These are phyloP conservation scores for Pseudozyma sp. DNA, from an alignment of 1,284 basidiomycete genomes.

Conservation along the genomic window DNA sequence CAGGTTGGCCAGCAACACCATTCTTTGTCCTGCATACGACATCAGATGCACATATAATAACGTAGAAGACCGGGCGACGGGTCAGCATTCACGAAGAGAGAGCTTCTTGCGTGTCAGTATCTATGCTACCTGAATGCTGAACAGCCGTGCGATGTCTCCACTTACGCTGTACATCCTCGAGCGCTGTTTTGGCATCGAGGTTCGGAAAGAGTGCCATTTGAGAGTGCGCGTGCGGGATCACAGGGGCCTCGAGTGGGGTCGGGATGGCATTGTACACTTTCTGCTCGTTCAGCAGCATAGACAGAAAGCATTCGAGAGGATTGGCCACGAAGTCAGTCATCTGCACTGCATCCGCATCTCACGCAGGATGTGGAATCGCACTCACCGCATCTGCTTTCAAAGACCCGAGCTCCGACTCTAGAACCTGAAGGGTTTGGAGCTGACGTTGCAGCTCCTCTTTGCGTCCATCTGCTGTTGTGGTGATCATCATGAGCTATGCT, in stretches of 20 bases:
- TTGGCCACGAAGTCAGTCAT: too few relatives aligned
- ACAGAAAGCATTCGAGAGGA: background rate
- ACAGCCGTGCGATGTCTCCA: background rate
- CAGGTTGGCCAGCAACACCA: constrained; percentile 25
- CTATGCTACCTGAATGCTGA: background rate
- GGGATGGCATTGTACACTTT: constrained; percentile 41
- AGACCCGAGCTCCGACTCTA: constrained; percentile 38
- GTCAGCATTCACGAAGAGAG: too few relatives aligned
- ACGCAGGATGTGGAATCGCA: background rate
- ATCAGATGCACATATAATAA: too few relatives aligned
- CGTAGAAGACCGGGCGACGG: too few relatives aligned
- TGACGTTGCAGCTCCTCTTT: constrained; percentile 21
- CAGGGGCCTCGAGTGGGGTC: constrained; percentile 16
- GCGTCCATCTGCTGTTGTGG: background rate
- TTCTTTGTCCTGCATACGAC: constrained; percentile 19
- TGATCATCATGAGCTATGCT: too few relatives aligned
- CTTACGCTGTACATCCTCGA: constrained; percentile 38
- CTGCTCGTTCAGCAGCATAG: constrained; percentile 5
- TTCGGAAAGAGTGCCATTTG: constrained; percentile 36
- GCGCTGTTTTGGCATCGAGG: constrained; percentile 25
- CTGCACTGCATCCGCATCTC: too few relatives aligned
- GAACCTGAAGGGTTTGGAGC: constrained; percentile 35
- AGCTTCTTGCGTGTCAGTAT: background rate
- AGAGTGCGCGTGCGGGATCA: constrained; percentile 35
- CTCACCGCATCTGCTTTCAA: constrained; percentile 32